Base-by-base conservation (phyloP, 352 stramenopile species). In the Bremia lactucae region DNA sequence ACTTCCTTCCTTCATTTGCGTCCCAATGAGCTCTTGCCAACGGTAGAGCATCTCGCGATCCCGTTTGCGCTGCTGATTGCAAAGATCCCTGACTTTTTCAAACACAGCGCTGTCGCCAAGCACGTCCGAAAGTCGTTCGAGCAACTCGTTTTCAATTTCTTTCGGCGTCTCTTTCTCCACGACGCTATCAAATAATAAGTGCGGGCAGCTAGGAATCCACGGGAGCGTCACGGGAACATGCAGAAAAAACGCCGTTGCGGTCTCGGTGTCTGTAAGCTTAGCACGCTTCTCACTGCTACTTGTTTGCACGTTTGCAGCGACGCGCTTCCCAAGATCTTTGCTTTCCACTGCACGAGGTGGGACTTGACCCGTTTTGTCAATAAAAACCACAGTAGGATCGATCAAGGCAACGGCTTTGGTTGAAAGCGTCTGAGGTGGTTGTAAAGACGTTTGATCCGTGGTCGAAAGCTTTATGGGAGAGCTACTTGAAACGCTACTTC, bases 1-100 rank as follows among this genome's bases (percentile, higher is more conserved):
- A 24, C 60, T 74, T 21, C 76, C 72, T 56, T 88, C 76, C 35
- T 87, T 86, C 76, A 88, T 88, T 44, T 88, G 76, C 72, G 81
- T 84, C 6, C 59, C 58, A 14, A 88, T 62, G 19, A 88, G 59
- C 20, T 88, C 76, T 47, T 88, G 76, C 76, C 76, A 88, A 13
- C 76, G 76, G 24, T 83, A 79, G 13, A 88, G 37, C 59, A 73
- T 83, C 39, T 84, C 76, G 0, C 68, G 69, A 29, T 88, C 76
- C 10, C 70, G 72, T 22, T 60, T 57, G 5, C 72, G 71, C 29
- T 88, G 76, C 21, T 76, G 72, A 14, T 71, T 64, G 5, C 57
- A 51, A 36, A 88, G 43, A 38, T 78, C 67, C n/a, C 59, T 59
- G 0, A 88, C 76, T 11, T 68, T 67, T 45, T 81, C 49, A 33